A percentile compares a stretch with the other conserved stretches of the same genome.
These are phyloP conservation scores for Fusarium sp. DNA, from an alignment of 2,329 filamentous ascomycete species.

Conservation along the genomic window DNA sequence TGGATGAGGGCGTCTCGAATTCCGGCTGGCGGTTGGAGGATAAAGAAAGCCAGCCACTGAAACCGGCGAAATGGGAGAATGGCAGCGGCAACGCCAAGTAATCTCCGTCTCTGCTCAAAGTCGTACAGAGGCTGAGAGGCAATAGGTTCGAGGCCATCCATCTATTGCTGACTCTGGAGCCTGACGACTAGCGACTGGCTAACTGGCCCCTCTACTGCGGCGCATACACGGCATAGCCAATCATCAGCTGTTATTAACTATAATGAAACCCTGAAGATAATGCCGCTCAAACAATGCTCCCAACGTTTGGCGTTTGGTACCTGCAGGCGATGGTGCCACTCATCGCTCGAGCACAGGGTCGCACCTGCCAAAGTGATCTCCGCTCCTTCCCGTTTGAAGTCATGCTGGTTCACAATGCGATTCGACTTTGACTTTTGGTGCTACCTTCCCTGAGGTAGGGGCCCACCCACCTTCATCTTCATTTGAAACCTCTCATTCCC, in stretches of 20 bases:
- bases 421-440: conserved; percentile 21
- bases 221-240: conserved; percentile 19
- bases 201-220: conserved; percentile 2
- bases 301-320: conserved; percentile 41
- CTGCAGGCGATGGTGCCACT: conserved; percentile 43
- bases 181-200: too few species aligned
- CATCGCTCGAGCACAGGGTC: conserved; percentile 4
- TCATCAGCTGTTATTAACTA: conserved; percentile 7
- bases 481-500: conserved; percentile 42
- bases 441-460: not conserved
- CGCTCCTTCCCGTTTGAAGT: conserved; percentile 39
- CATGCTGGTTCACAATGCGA: conserved; percentile 28
- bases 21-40: conserved; percentile 46
- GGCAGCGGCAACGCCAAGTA: conserved; percentile 26
- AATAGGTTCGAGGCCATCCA: conserved; percentile 21
- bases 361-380: too few species aligned
- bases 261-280: conserved; percentile 18
- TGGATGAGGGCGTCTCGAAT: conserved; percentile 34
- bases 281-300: conserved; percentile 7
- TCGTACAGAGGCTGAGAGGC: conserved; percentile 4
- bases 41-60: conserved; percentile 37
- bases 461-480: conserved; percentile 21
- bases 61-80: conserved; percentile 11
- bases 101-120: conserved; percentile 4
- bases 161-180: conserved; percentile 4